phyloP scores from a whole-genome alignment of 164 flowering plant species.

The Buxus sempervirens region DNA sequence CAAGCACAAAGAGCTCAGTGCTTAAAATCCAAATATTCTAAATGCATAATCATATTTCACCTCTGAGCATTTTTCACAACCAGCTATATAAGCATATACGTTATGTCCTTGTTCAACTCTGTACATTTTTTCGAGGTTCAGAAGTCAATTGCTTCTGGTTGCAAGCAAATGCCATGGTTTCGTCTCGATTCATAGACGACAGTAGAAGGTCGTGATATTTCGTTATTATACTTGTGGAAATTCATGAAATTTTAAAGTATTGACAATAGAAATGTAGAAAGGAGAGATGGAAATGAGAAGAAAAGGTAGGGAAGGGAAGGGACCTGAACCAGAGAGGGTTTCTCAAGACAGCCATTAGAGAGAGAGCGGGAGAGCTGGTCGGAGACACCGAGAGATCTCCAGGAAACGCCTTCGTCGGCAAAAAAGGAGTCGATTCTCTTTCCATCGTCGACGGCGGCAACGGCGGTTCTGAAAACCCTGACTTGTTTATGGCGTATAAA shows the following conservation, averaged over 20 bases:
- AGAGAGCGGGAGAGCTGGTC: constrained; percentile 55
- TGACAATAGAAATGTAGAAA: background rate
- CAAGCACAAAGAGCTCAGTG: background rate
- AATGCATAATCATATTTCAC: no score
- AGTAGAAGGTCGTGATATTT: no score
- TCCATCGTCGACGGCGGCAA: constrained; percentile 11
- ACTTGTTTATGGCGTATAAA: background rate
- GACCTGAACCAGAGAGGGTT: constrained; percentile 85
- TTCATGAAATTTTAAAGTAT: background rate
- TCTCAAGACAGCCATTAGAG: constrained; percentile 45
- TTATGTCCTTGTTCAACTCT: no score
- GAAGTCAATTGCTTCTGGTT: background rate
- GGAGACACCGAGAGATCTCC: constrained; percentile 77
- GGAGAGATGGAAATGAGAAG: background rate
- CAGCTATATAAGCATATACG: no score
- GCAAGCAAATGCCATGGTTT: no score
- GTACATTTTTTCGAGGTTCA: background rate
- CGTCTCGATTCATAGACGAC: no score
- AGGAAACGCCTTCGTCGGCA: constrained; percentile 63
- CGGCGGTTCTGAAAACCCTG: constrained; percentile 31
- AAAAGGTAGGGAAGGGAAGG: background rate
- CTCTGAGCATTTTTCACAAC: no score
- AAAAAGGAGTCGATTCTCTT: constrained; percentile 43
- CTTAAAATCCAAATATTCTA: background rate
- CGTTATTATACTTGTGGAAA: no score